Percentiles rank a stretch among this genome's conserved stretches.
These are phyloP conservation scores for Mortierella sp. DNA, from an alignment of 371 early-diverging fungal species.

Conservation along the genomic window DNA sequence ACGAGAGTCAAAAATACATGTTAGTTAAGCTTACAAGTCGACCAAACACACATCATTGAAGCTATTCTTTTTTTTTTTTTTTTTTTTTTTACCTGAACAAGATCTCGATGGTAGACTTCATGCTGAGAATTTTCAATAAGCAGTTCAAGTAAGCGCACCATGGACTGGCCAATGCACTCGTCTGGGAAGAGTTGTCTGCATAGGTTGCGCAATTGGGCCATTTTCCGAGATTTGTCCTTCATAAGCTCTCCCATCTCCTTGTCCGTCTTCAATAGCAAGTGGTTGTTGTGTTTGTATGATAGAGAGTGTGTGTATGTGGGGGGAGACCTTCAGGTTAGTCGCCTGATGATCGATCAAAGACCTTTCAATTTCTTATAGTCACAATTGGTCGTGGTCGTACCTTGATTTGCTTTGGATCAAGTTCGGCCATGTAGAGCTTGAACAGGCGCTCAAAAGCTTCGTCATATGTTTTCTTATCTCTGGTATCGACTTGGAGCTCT, in stretches of 20 bases:
- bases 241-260: slow-evolving; percentile 23
- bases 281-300: neutral
- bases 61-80: too few species aligned
- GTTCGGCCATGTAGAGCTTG: slow-evolving; percentile 23
- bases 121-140: slow-evolving; percentile 23
- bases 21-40: too few species aligned
- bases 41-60: too few species aligned
- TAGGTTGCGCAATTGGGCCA: slow-evolving; percentile 39
- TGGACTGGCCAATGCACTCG: slow-evolving; percentile 39
- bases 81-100: slow-evolving; percentile 26
- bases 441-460: slow-evolving; percentile 22
- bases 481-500: slow-evolving; percentile 10
- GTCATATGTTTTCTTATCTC: slow-evolving; percentile 25
- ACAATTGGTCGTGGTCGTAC: slow-evolving; percentile 4
- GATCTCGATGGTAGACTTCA: slow-evolving; percentile 31
- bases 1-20: too few species aligned
- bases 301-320: too few species aligned
- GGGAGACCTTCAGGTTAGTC: neutral
- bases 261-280: slow-evolving; percentile 21
- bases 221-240: slow-evolving; percentile 24
- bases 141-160: slow-evolving; percentile 34
- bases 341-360: too few species aligned
- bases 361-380: neutral
- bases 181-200: slow-evolving; percentile 47
- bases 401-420: slow-evolving; percentile 23